Percentiles rank a stretch among this genome's conserved stretches.
Conservation (phyloP, 345 rosid species). For the Citropsis articulata region DNA sequence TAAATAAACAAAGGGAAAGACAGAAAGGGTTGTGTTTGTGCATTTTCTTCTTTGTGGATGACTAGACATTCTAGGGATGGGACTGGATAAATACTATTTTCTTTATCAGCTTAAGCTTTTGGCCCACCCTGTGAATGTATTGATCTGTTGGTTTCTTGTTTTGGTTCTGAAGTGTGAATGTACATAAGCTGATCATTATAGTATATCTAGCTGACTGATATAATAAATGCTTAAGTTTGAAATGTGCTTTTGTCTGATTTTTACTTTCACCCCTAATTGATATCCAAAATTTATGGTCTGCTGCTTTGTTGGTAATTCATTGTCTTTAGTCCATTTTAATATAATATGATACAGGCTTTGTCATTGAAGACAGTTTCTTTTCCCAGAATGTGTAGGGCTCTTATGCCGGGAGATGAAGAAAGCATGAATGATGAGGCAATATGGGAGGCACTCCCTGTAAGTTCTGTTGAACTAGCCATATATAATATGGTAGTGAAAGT, state of each 20-base stretch:
- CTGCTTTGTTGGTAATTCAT: neutral
- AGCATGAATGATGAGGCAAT: slow-evolving; percentile 84
- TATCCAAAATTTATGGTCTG: neutral
- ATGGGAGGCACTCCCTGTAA: slow-evolving; percentile 98
- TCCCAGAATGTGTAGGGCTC: slow-evolving; percentile 88
- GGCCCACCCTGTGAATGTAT: neutral
- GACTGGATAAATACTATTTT: neutral
- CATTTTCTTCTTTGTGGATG: neutral
- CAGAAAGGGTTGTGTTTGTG: neutral
- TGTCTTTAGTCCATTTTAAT: neutral
- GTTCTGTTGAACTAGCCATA: slow-evolving; percentile 24
- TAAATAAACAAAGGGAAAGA: neutral
- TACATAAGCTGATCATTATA: neutral
- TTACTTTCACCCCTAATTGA: neutral
- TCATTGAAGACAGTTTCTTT: slow-evolving; percentile 17
- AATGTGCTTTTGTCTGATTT: neutral
- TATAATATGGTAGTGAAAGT: neutral
- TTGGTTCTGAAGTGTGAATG: neutral
- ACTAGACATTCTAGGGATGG: neutral
- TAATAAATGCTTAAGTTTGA: neutral
- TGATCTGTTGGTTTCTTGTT: neutral
- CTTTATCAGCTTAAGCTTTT: neutral
- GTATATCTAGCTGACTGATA: neutral
- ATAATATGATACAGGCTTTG: neutral
- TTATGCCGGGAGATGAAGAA: slow-evolving; percentile 96